These are phyloP conservation scores for Populus hybrid DNA, from an alignment of 441 rosid genomes.

Conservation along the genomic window DNA sequence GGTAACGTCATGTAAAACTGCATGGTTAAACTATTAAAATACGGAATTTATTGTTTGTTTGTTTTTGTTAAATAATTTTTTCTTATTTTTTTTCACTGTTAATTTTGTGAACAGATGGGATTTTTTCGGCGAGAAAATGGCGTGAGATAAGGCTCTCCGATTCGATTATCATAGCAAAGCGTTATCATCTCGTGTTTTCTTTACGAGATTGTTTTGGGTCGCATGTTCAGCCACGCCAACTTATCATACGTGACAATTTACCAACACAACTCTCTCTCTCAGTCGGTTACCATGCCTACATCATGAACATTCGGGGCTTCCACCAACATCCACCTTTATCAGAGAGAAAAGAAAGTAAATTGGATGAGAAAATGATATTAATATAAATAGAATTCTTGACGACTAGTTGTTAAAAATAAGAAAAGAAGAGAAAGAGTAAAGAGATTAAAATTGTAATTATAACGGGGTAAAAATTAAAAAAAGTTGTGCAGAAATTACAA, in stretches of 20 bases:
- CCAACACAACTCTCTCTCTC: background rate
- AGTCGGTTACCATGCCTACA: background rate
- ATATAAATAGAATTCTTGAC: too few relatives aligned
- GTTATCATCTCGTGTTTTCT: background rate
- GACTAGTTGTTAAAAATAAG: too few relatives aligned
- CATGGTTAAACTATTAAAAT: background rate
- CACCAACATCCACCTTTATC: background rate
- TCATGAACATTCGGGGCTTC: background rate
- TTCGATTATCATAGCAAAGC: background rate
- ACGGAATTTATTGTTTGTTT: background rate
- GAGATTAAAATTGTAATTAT: too few relatives aligned
- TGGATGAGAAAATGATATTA: background rate
- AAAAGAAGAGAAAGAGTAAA: too few relatives aligned
- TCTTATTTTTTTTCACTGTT: too few relatives aligned
- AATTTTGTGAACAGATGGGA: background rate
- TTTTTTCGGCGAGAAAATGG: background rate
- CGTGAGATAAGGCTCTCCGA: background rate
- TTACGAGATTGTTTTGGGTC: background rate
- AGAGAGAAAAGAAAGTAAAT: background rate
- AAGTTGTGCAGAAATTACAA: background rate
- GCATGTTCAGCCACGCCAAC: background rate
- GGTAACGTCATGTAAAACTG: background rate
- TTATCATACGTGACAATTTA: background rate
- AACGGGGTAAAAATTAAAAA: background rate
- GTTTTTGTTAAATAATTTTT: background rate